Percentiles rank a stretch among this genome's conserved stretches.
These are phyloP conservation scores for Microascus cirrosus DNA, from an alignment of 2,329 filamentous ascomycete species.

Conservation along the genomic window DNA sequence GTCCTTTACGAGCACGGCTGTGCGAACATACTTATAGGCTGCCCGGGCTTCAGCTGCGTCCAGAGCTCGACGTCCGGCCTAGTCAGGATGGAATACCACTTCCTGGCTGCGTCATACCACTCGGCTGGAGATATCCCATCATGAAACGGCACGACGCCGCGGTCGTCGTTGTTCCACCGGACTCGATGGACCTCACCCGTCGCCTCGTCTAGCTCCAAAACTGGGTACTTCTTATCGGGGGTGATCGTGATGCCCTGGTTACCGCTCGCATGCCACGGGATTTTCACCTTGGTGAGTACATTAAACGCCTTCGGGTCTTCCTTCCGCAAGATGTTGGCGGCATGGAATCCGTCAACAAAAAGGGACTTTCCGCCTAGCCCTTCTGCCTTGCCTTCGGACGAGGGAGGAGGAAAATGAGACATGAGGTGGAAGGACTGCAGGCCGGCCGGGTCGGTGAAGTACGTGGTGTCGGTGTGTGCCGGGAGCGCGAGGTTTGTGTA, in stretches of 20 bases:
- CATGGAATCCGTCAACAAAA: constrained; percentile 78
- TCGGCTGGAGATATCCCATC: constrained; percentile 31
- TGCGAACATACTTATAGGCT: constrained; percentile 53
- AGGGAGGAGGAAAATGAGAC: constrained; percentile 44
- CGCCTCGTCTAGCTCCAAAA: constrained; percentile 49
- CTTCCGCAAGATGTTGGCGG: constrained; percentile 46
- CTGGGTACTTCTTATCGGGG: constrained; percentile 58
- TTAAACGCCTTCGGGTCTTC: constrained; percentile 46
- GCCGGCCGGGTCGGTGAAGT: constrained; percentile 86
- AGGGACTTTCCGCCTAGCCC: constrained; percentile 61
- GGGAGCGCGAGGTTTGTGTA: constrained; percentile 79
- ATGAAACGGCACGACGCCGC: constrained; percentile 54
- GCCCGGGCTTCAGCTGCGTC: constrained; percentile 72
- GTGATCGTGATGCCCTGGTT: constrained; percentile 75
- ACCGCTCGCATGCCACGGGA: constrained; percentile 80
- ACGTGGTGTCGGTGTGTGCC: constrained; percentile 89
- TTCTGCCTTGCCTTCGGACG: constrained; percentile 4
- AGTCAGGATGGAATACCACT: constrained; percentile 61
- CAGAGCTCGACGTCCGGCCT: constrained; percentile 59
- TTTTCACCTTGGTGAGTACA: constrained; percentile 39
- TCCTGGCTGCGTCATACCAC: constrained; percentile 75
- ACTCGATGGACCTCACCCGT: constrained; percentile 40
- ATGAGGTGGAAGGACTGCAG: constrained; percentile 89
- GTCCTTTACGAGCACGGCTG: background rate
- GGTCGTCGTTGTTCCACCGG: constrained; percentile 89